A percentile compares a stretch with the other conserved stretches of the same genome.
phyloP scores from a whole-genome alignment of 2,329 filamentous ascomycete species.

The Curvularia hawaiiensis region DNA sequence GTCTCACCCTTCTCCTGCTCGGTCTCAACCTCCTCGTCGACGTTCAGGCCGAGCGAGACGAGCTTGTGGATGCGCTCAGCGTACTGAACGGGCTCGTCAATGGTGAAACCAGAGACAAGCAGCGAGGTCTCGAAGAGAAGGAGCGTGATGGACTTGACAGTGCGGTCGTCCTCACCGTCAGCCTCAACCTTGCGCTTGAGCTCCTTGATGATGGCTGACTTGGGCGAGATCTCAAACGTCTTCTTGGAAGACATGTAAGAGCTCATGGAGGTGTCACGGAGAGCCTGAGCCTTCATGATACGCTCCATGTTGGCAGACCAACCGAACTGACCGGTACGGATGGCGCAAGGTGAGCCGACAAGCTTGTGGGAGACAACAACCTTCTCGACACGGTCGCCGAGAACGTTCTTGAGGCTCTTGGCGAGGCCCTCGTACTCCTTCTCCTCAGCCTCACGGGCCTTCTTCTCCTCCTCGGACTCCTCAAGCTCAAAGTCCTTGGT shows the following conservation, averaged over 20 bases:
- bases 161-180: conserved; percentile 97
- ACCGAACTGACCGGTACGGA: conserved; percentile 99
- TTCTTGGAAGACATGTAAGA: conserved; percentile 99
- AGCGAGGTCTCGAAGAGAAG: conserved; percentile 99
- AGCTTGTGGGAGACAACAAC: conserved; percentile 99
- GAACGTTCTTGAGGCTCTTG: conserved; percentile 98
- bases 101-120: conserved; percentile 98
- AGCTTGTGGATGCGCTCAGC: conserved; percentile 99
- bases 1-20: conserved; percentile 58
- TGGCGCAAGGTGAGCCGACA: conserved; percentile 90
- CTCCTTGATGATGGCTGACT: conserved; percentile 97
- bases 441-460: conserved; percentile 90
- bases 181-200: conserved; percentile 99
- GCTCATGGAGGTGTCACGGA: conserved; percentile 99
- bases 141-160: conserved; percentile 98
- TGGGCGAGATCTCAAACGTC: conserved; percentile 99
- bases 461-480: conserved; percentile 99
- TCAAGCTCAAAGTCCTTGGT: conserved; percentile 99
- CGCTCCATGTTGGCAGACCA: conserved; percentile 99
- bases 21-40: conserved; percentile 89
- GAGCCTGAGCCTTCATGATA: conserved; percentile 99
- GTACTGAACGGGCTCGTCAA: conserved; percentile 97
- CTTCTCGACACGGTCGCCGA: conserved; percentile 99
- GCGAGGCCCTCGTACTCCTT: conserved; percentile 96
- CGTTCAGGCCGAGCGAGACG: conserved; percentile 94